Evolutionary conservation across 768 basidiomycete genomes (phyloP).

Genomic region (Boletus rubroflammeus): DNA sequence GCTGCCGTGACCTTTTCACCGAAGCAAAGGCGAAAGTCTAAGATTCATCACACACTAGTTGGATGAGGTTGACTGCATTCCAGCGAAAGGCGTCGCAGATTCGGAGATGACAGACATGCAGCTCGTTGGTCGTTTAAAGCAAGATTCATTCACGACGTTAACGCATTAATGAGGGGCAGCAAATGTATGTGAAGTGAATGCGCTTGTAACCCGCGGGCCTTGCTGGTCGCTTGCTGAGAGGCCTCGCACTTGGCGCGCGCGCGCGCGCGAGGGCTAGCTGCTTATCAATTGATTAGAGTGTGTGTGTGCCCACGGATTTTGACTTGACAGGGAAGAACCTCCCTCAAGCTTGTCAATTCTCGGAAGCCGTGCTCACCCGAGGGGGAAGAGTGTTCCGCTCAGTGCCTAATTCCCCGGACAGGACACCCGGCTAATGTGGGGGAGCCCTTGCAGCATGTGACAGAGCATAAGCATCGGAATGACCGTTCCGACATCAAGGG

Average conservation of each 20-base stretch:
- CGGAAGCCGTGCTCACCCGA: slow-evolving; percentile 14
- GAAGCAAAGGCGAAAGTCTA: neutral
- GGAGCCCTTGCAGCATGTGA: neutral
- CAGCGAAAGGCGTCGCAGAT: neutral
- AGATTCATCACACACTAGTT: neutral
- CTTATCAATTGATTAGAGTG: slow-evolving; percentile 8
- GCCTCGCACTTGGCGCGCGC: slow-evolving; percentile 22
- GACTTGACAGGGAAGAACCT: slow-evolving; percentile 3
- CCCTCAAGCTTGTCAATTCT: slow-evolving; percentile 10
- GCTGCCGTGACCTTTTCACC: slow-evolving; percentile 7
- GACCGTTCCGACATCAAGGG: slow-evolving; percentile 13
- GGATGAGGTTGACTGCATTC: neutral
- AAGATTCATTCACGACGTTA: neutral
- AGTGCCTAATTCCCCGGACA: slow-evolving; percentile 23
- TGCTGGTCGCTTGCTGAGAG: slow-evolving; percentile 7
- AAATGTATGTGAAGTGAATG: slow-evolving; percentile 3
- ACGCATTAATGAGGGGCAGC: slow-evolving; percentile 4
- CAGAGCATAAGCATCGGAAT: slow-evolving; percentile 5
- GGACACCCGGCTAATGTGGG: slow-evolving; percentile 3
- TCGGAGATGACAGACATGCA: slow-evolving; percentile 6
- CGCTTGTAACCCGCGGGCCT: slow-evolving; percentile 16
- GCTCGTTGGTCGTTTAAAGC: neutral
- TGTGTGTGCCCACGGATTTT: slow-evolving; percentile 15
- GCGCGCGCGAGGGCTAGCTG: slow-evolving; percentile 15
- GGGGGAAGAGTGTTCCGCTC: neutral